These are phyloP conservation scores for Globisporangium yorkense DNA, from an alignment of 352 stramenopile species.

Conservation along the genomic window DNA sequence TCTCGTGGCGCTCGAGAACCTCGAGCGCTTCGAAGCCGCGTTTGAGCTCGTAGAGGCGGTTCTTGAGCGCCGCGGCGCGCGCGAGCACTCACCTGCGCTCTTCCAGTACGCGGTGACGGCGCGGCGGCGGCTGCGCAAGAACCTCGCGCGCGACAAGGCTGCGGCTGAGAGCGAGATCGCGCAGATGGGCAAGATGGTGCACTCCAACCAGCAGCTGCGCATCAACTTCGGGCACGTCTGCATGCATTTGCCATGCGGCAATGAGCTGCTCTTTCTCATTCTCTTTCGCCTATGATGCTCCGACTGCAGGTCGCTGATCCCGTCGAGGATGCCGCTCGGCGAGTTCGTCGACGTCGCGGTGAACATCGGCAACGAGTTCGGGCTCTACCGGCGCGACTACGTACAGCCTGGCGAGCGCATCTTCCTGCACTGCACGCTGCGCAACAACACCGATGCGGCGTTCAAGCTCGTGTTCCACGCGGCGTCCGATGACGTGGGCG, in stretches of 20 bases:
- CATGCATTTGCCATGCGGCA: not conserved
- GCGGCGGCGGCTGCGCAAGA: conserved; percentile 46
- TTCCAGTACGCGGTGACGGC: conserved; percentile 57
- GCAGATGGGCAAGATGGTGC: conserved; percentile 70
- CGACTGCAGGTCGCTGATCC: conserved; percentile 39
- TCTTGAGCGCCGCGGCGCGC: conserved; percentile 19
- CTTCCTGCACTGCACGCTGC: conserved; percentile 42
- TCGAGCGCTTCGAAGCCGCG: conserved; percentile 71
- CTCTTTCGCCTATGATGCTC: not conserved
- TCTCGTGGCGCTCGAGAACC: conserved; percentile 62
- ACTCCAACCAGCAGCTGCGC: conserved; percentile 69
- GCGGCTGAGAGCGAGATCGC: conserved; percentile 42
- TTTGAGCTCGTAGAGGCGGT: conserved; percentile 38
- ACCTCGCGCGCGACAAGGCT: conserved; percentile 38
- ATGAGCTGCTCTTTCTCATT: not conserved
- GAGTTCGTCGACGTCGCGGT: conserved; percentile 56
- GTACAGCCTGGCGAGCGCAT: conserved; percentile 34
- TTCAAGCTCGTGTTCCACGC: conserved; percentile 26
- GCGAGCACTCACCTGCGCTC: conserved; percentile 15
- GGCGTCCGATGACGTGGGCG: conserved; percentile 11
- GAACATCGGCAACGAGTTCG: conserved; percentile 83
- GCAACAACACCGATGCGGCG: conserved; percentile 20
- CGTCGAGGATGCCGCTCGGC: conserved; percentile 38
- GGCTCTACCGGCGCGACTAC: conserved; percentile 61
- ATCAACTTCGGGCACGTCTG: conserved; percentile 68